Evolutionary conservation across 371 early-diverging fungal genomes (phyloP).

Genomic region (Mortierella sp.): DNA sequence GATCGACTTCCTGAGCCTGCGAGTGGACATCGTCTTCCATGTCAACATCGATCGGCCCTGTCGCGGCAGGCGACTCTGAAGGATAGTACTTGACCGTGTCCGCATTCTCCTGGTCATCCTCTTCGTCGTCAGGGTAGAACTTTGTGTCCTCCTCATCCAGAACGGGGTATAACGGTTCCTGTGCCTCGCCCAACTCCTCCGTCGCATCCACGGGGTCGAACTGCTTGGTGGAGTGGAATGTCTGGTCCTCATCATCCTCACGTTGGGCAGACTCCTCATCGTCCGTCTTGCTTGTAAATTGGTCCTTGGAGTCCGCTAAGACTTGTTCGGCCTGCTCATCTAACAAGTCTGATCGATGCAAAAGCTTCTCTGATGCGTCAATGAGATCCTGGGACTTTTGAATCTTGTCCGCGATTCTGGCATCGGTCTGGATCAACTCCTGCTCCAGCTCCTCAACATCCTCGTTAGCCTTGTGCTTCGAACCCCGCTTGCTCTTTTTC

Average conservation of each 20-base stretch:
- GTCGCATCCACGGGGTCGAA: constrained; percentile 15
- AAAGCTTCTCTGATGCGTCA: constrained; percentile 22
- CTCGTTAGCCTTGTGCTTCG: constrained; percentile 15
- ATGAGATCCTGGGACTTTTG: constrained; percentile 28
- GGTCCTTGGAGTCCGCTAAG: background rate
- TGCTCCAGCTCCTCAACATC: constrained; percentile 17
- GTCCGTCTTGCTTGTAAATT: constrained; percentile 8
- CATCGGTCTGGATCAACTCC: constrained; percentile 18
- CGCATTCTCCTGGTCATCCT: constrained; percentile 20
- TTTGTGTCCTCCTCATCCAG: constrained; percentile 16
- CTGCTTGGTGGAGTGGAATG: constrained; percentile 34
- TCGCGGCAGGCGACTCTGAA: constrained; percentile 24
- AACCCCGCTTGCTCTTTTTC: constrained; percentile 23
- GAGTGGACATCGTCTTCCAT: constrained; percentile 8
- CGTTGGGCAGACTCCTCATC: background rate
- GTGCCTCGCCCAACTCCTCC: constrained; percentile 8
- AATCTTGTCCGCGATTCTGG: constrained; percentile 34
- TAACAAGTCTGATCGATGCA: constrained; percentile 6
- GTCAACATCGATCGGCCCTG: background rate
- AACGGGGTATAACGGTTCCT: constrained; percentile 4
- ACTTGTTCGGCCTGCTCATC: background rate
- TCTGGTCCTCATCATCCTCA: constrained; percentile 39
- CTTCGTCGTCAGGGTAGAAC: constrained; percentile 25
- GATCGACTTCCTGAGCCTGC: background rate
- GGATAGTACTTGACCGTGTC: constrained; percentile 46